These are phyloP conservation scores for Periconia sp. DNA, from an alignment of 2,329 filamentous ascomycete species.

Conservation along the genomic window DNA sequence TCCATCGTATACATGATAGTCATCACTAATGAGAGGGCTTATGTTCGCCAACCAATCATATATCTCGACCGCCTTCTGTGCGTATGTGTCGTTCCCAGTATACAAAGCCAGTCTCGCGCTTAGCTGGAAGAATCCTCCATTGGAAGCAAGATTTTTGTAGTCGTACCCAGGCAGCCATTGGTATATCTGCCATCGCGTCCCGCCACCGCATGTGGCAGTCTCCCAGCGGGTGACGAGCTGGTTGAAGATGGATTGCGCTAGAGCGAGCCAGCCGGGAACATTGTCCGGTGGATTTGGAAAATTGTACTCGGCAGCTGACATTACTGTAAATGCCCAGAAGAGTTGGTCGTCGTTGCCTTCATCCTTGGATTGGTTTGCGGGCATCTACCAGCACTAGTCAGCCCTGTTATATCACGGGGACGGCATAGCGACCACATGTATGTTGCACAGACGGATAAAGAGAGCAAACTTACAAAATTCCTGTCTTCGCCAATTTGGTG, in stretches of 20 bases:
- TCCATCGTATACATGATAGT: conserved; percentile 27
- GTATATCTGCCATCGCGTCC: conserved; percentile 36
- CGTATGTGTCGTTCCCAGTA: conserved; percentile 35
- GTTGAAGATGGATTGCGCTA: conserved; percentile 41
- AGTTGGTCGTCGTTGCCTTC: conserved; percentile 58
- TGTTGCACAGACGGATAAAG: background rate
- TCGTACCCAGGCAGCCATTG: conserved; percentile 27
- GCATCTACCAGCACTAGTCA: conserved; percentile 17
- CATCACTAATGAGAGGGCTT: conserved; percentile 16
- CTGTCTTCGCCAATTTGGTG: conserved; percentile 20
- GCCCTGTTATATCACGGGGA: background rate
- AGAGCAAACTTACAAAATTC: conserved; percentile 14
- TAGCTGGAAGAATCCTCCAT: conserved; percentile 37
- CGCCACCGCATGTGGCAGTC: conserved; percentile 23
- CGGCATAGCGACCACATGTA: too few species aligned
- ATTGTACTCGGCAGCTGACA: conserved; percentile 56
- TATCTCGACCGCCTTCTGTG: conserved; percentile 27
- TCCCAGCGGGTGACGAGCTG: conserved; percentile 30
- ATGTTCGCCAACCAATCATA: conserved; percentile 28
- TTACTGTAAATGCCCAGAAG: conserved; percentile 58
- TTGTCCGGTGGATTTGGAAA: conserved; percentile 43
- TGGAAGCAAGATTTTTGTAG: conserved; percentile 37
- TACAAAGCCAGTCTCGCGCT: conserved; percentile 32
- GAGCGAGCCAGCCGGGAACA: conserved; percentile 44
- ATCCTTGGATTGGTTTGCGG: conserved; percentile 28